Conservation (phyloP, 176 grass and related monocot genomes). For the Aegilops umbellulata region DNA sequence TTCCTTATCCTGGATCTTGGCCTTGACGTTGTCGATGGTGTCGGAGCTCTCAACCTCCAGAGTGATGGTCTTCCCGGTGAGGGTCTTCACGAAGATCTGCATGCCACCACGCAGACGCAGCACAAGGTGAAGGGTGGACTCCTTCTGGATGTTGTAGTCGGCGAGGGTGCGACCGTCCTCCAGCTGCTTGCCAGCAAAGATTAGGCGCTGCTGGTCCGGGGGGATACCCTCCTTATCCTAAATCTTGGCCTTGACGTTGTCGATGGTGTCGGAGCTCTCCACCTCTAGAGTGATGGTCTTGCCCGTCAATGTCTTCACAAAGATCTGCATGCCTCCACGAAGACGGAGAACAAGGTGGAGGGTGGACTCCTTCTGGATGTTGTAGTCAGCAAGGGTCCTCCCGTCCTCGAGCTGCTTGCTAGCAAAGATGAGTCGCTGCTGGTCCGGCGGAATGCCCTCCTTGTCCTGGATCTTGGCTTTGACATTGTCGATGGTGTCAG, state of each 20-base stretch:
- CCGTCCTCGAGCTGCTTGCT: constrained; percentile 30
- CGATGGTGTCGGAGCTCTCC: constrained; percentile 31
- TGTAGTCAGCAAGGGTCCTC: no score
- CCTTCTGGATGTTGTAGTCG: constrained; percentile 77
- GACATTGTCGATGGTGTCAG: constrained; percentile 42
- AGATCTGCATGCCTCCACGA: constrained; percentile 49
- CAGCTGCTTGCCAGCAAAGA: constrained; percentile 72
- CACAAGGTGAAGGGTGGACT: constrained; percentile 53
- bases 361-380: no score
- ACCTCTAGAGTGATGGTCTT: constrained; percentile 79
- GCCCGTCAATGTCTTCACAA: constrained; percentile 87
- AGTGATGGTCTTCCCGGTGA: constrained; percentile 93
- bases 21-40: constrained; percentile 79
- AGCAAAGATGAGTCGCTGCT: constrained; percentile 49
- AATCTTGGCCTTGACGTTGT: constrained; percentile 81
- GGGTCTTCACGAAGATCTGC: constrained; percentile 92
- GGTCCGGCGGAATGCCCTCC: constrained; percentile 69
- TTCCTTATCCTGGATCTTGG: constrained; percentile 85
- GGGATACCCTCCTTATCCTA: constrained; percentile 86
- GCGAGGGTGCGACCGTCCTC: constrained; percentile 59
- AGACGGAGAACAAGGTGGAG: constrained; percentile 32
- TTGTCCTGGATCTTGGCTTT: constrained; percentile 92
- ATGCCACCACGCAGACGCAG: constrained; percentile 35
- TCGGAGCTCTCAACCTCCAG: constrained; percentile 80
- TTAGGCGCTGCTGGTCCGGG: constrained; percentile 75